phyloP scores from a whole-genome alignment of 768 basidiomycete genomes.

The Trametes punicea region DNA sequence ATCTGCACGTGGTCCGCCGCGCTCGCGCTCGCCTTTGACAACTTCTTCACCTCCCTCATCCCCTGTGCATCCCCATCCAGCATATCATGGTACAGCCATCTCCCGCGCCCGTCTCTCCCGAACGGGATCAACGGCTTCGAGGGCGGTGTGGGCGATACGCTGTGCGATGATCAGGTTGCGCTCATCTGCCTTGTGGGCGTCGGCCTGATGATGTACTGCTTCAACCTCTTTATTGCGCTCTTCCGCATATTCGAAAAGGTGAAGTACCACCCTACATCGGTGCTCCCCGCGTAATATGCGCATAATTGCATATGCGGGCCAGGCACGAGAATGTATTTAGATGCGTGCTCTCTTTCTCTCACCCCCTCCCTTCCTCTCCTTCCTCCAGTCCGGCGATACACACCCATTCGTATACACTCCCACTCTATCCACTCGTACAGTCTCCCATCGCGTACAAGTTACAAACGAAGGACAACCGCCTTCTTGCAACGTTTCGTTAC shows the following conservation, averaged over 20 bases:
- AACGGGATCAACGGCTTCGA: constrained; percentile 44
- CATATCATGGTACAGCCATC: constrained; percentile 71
- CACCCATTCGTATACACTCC: not conserved
- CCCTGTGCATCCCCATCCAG: constrained; percentile 63
- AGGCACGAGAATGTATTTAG: not conserved
- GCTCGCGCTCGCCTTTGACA: constrained; percentile 85
- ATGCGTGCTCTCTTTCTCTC: not conserved
- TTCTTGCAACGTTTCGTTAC: not conserved
- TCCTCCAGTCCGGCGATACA: constrained; percentile 2
- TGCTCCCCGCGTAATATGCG: constrained; percentile 4
- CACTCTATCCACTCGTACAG: not conserved
- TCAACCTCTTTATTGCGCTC: constrained; percentile 79
- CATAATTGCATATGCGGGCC: not conserved
- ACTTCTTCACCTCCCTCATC: constrained; percentile 84
- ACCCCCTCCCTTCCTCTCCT: not conserved
- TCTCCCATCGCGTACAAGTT: not conserved
- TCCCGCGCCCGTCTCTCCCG: constrained; percentile 49
- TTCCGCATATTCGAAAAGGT: constrained; percentile 89
- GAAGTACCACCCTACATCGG: constrained; percentile 47
- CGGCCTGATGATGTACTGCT: constrained; percentile 76
- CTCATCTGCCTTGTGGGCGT: constrained; percentile 77
- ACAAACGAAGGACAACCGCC: not conserved
- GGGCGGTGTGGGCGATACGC: constrained; percentile 49
- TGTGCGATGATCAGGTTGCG: constrained; percentile 76
- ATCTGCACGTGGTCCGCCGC: constrained; percentile 94